These are phyloP conservation scores for Populus tomentosa DNA, from an alignment of 441 rosid genomes.

Conservation along the genomic window DNA sequence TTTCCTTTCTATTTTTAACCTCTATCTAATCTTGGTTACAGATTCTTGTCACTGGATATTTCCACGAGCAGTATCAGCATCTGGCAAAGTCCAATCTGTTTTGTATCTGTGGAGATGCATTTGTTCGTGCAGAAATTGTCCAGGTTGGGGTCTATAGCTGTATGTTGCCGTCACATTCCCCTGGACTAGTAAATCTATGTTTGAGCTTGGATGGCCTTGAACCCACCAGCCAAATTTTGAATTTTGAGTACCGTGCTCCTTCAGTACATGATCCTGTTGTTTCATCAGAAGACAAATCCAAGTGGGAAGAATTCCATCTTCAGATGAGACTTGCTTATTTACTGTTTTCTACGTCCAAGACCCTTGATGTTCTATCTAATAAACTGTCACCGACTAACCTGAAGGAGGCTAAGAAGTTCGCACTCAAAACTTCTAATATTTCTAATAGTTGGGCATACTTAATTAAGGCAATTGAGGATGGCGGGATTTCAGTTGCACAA, in stretches of 20 bases:
- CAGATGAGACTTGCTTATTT: constrained; percentile 81
- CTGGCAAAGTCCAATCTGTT: constrained; percentile 55
- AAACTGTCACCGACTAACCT: constrained; percentile 49
- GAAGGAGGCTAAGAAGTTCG: constrained; percentile 74
- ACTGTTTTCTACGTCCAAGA: constrained; percentile 70
- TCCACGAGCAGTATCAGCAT: constrained; percentile 55
- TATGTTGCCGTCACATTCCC: constrained; percentile 59
- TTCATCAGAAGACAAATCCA: constrained; percentile 47
- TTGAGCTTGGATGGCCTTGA: constrained; percentile 75
- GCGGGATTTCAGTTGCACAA: constrained; percentile 44
- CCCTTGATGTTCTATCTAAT: constrained; percentile 48
- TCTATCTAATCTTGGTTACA: constrained; percentile 33
- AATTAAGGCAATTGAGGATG: constrained; percentile 57
- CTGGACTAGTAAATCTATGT: constrained; percentile 67
- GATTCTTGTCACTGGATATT: constrained; percentile 85
- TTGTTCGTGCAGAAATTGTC: constrained; percentile 59
- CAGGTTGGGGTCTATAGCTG: constrained; percentile 92
- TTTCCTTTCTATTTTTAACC: constrained; percentile 12
- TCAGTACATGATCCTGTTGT: constrained; percentile 27
- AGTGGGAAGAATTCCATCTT: constrained; percentile 71
- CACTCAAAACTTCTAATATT: constrained; percentile 42
- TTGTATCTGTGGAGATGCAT: constrained; percentile 75
- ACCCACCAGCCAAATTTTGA: constrained; percentile 75
- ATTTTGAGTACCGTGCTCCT: constrained; percentile 66
- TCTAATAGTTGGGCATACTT: constrained; percentile 62